Base-by-base conservation (phyloP, 2,329 filamentous ascomycete genomes). In the Colletotrichum siamense region DNA sequence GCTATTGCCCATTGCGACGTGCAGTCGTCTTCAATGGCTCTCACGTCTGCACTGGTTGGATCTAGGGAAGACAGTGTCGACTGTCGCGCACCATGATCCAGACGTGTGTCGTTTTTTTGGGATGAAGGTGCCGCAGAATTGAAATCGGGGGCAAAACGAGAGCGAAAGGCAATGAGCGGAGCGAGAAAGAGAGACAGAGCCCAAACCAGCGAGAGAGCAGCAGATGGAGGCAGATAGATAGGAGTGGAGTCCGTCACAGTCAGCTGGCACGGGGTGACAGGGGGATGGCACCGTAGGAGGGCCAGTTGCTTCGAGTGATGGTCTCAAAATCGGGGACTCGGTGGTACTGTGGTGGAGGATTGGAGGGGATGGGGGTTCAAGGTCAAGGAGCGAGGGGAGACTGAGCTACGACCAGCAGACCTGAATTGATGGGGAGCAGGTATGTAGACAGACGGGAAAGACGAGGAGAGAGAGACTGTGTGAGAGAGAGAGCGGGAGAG, bases 1-100 rank as follows among this genome's bases (percentile, higher is more conserved):
- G 84, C 94, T 94, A 88, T 99, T 98, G 85, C 96, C 96, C 96
- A 99, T 99, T 79, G 69, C 77, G 77, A 78, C 75, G 78, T 79
- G 76, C 74, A 73, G 70, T 77, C 65, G 71, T 75, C 61, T 71
- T 70, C 65, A 75, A 77, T 55, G 61, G 75, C 75, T 75, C 52
- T 77, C 66, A 62, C 75, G 75, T 77, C 75, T 75, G 71, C 75
- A 75, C 75, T 74, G 72, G 57, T 75, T 66, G 64, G 70, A 73
- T 76, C 70, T 74, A 77, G 24, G 75, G 62, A 18, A 59, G 49
- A 61, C 32, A 52, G 18, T 75, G 66, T 71, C 34, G 75, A 71
- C 49, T 67, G 65, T 61, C 64, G 62, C 52, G 75, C 65, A 77
- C 71, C 75, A 77, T 77, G 71, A 75, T 75, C 72, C 75, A 75